Conservation (phyloP, 352 stramenopile species). For the Thalassiosira sp. region DNA sequence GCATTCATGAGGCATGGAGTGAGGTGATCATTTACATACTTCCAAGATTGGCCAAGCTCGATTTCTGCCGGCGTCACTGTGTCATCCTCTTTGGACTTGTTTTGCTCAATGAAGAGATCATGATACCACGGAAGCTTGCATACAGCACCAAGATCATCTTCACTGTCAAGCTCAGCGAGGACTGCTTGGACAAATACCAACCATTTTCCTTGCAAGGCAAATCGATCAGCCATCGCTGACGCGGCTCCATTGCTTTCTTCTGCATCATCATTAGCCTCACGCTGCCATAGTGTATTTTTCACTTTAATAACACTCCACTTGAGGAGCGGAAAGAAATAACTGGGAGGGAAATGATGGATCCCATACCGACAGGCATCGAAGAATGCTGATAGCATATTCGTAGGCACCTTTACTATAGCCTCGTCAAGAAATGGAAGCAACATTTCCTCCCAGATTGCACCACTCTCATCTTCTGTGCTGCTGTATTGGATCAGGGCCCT, state of each 20-base stretch:
- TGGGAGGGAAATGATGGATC: conserved; percentile 51
- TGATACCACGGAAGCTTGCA: conserved; percentile 46
- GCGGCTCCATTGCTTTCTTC: conserved; percentile 22
- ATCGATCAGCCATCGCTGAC: conserved; percentile 42
- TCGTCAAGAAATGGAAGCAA: conserved; percentile 78
- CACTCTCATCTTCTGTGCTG: conserved; percentile 32
- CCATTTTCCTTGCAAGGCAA: conserved; percentile 62
- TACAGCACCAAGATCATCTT: conserved; percentile 46
- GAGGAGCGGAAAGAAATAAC: conserved; percentile 45
- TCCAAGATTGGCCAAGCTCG: conserved; percentile 62
- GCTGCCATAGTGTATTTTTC: conserved; percentile 54
- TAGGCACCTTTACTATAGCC: conserved; percentile 74
- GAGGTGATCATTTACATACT: conserved; percentile 64
- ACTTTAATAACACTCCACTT: conserved; percentile 54
- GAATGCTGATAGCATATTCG: conserved; percentile 61
- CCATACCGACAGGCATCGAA: conserved; percentile 54
- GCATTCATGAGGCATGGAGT: conserved; percentile 70
- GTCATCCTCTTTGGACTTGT: conserved; percentile 6
- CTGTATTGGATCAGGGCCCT: conserved; percentile 60
- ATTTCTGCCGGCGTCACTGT: conserved; percentile 28
- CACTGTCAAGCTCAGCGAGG: conserved; percentile 52
- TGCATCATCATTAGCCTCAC: conserved; percentile 28
- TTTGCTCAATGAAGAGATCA: conserved; percentile 15
- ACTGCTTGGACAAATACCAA: conserved; percentile 53
- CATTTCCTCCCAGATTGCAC: conserved; percentile 58